Evolutionary conservation across 371 early-diverging fungal genomes (phyloP).

Genomic region (Parasitella parasitica): DNA sequence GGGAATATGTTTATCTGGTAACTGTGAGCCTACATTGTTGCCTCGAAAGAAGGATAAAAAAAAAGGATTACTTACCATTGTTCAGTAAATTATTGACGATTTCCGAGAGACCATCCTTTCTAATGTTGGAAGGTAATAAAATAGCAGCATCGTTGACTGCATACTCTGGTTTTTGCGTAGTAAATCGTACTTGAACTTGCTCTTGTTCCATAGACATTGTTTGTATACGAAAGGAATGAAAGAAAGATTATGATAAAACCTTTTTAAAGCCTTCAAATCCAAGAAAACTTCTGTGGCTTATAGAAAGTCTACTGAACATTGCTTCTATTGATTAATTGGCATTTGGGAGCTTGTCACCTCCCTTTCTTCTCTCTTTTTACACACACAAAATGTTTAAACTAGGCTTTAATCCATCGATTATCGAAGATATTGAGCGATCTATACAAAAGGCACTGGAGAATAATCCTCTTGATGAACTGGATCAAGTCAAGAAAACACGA

Average conservation of each 20-base stretch:
- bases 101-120: conserved; percentile 87
- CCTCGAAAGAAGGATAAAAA: not conserved
- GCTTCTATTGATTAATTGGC: not conserved
- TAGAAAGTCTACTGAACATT: not conserved
- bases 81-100: conserved; percentile 87
- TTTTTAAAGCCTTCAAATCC: not conserved
- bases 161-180: conserved; percentile 72
- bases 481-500: too few relatives aligned
- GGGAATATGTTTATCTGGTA: conserved; percentile 73
- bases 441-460: not conserved
- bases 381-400: not conserved
- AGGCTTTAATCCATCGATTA: not conserved
- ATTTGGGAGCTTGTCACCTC: not conserved
- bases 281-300: conserved; percentile 10
- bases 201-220: conserved; percentile 40
- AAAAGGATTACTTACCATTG: conserved; percentile 39
- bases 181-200: conserved; percentile 88
- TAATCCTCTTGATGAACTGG: not conserved
- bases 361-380: not conserved
- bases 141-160: conserved; percentile 81
- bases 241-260: not conserved
- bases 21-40: not conserved
- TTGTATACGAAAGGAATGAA: conserved; percentile 5
- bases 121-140: conserved; percentile 79
- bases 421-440: not conserved